Base-by-base conservation (phyloP, 2,329 filamentous ascomycete species). In the Paecilomyces sp. region DNA sequence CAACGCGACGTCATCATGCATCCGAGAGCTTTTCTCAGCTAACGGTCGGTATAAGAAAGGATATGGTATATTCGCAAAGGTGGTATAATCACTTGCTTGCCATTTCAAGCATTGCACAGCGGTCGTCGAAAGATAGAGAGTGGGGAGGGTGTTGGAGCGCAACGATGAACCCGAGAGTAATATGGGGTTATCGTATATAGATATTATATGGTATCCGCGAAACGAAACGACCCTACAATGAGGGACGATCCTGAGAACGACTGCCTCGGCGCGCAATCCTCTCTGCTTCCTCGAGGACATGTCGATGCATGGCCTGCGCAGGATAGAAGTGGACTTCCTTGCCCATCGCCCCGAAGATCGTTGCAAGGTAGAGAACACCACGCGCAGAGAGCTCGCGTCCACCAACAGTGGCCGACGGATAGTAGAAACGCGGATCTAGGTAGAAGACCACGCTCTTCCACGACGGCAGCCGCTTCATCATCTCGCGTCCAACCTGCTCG, bases 381-480 rank as follows among this genome's bases (percentile, higher is more conserved):
- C 69, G 62, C 1, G 67, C 69, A 8, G 70, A 65, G 15, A 69
- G 62, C 58, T 71, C 68, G 8, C 65, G 56, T 3, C 69, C 68
- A 15, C 70, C 71, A 1, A 70, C 67, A 6, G 61, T 59, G 1
- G 65, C 62, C 18, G 66, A 64, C 1, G 71, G 70, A 31, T 67
- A 74, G 58, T 71, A 73, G 56, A 72, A 74, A 12, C 68, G 62
- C 15, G 71, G 72, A 60, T 74, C 71, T 3, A 74, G 60, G 41
- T 74, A 74, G 47, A 74, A 69, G 8, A 73, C 54, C 4, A 70
- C 66, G 25, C 58, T 65, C 12, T 61, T 59, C 67, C 70, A 70
- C 0, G 52, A 58, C 0, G 72, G 72, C 11, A 74, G 57, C 34
- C 66, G 68, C 58, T 67, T 61, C 1, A 57, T 50, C 11, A 74